Evolutionary conservation across 2,329 filamentous ascomycete genomes (phyloP).

Genomic region (Hymenoscyphus albidus): DNA sequence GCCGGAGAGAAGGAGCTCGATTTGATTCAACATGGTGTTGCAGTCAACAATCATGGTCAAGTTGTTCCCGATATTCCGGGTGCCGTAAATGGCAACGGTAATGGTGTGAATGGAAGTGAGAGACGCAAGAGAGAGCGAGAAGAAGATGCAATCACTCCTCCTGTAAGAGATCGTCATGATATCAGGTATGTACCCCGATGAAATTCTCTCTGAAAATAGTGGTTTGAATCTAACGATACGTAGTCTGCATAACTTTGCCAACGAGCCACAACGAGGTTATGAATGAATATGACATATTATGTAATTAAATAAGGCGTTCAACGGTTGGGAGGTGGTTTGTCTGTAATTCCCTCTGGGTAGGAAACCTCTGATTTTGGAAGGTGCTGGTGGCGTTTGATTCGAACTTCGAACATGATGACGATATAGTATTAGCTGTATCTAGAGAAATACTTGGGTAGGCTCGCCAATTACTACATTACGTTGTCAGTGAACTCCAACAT

Average conservation of each 20-base stretch:
- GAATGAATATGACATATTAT: conserved; percentile 18
- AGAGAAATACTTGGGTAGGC: no score
- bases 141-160: conserved; percentile 25
- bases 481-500: no score
- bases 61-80: conserved; percentile 44
- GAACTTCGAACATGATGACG: no score
- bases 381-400: not conserved
- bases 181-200: conserved; percentile 30
- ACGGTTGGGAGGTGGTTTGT: conserved; percentile 11
- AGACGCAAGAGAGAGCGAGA: conserved; percentile 31
- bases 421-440: no score
- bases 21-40: conserved; percentile 59
- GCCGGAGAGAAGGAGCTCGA: conserved; percentile 58
- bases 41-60: conserved; percentile 52
- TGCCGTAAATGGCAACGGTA: conserved; percentile 13
- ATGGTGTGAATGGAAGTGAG: conserved; percentile 24
- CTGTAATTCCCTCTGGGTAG: not conserved
- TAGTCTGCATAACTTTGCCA: conserved; percentile 33
- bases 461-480: no score
- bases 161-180: conserved; percentile 35
- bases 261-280: conserved; percentile 29
- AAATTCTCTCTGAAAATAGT: not conserved
- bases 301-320: conserved; percentile 11
- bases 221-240: not conserved
- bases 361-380: not conserved